phyloP scores from a whole-genome alignment of 2,329 filamentous ascomycete species.

The Mariannaea sp. region DNA sequence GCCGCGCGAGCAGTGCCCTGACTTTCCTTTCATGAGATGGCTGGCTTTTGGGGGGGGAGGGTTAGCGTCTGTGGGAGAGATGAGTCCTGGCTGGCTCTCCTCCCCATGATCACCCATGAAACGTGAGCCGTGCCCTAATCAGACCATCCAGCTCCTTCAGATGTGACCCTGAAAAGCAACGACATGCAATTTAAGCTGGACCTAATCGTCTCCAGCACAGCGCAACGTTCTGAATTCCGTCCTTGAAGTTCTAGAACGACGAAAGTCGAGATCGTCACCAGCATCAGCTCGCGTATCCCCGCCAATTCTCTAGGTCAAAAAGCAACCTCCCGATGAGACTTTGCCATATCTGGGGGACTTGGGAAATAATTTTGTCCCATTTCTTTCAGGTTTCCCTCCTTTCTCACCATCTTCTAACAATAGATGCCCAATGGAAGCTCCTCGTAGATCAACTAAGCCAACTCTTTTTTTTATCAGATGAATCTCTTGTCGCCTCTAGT shows the following conservation, averaged over 20 bases:
- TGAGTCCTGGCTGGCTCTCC: conserved; percentile 2
- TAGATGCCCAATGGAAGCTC: conserved; percentile 6
- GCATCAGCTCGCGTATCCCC: conserved; percentile 19
- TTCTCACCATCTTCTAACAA: no score
- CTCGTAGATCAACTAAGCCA: not conserved
- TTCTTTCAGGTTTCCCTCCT: not conserved
- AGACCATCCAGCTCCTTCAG: conserved; percentile 2
- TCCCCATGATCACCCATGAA: conserved; percentile 12
- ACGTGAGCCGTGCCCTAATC: conserved; percentile 16
- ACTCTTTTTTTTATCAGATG: conserved; percentile 8
- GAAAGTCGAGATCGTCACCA: conserved; percentile 19
- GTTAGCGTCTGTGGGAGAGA: not conserved
- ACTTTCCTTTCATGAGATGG: not conserved
- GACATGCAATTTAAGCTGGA: conserved; percentile 18
- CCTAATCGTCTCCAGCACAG: conserved; percentile 22
- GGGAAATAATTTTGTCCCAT: no score
- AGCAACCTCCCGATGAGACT: conserved; percentile 16
- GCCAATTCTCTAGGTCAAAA: conserved; percentile 24
- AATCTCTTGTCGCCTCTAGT: not conserved
- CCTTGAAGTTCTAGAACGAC: conserved; percentile 24
- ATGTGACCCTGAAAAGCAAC: conserved; percentile 16
- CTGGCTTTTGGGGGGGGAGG: no score
- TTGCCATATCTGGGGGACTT: conserved; percentile 14
- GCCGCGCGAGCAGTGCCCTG: conserved; percentile 9
- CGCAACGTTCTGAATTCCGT: conserved; percentile 23